phyloP scores from a whole-genome alignment of 768 basidiomycete genomes.

The Exsudoporus frostii region DNA sequence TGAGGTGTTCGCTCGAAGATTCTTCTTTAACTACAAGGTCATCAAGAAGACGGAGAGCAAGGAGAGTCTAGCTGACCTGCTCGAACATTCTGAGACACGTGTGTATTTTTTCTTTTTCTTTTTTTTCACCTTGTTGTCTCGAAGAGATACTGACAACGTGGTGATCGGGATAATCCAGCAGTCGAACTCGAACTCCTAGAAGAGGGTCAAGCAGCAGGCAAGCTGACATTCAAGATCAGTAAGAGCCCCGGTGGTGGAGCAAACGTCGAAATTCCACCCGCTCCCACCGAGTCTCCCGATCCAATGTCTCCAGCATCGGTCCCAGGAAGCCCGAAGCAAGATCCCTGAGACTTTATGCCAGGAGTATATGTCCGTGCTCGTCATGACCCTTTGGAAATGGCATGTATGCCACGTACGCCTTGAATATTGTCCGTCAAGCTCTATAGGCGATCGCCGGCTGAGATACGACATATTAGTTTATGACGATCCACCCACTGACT shows the following conservation, averaged over 20 bases:
- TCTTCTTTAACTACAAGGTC: conserved; percentile 33
- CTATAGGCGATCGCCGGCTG: background rate
- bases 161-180: conserved; percentile 8
- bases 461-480: background rate
- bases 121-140: background rate
- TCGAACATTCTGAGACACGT: conserved; percentile 32
- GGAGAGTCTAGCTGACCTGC: conserved; percentile 30
- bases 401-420: conserved; percentile 1
- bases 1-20: conserved; percentile 31
- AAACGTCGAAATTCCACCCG: background rate
- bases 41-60: conserved; percentile 35
- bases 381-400: conserved; percentile 1
- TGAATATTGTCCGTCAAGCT: conserved; percentile 9
- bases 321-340: conserved; percentile 1
- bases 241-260: conserved; percentile 9
- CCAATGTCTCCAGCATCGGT: background rate
- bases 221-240: conserved; percentile 26
- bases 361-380: conserved; percentile 1
- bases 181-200: conserved; percentile 31
- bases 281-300: background rate
- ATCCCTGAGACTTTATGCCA: background rate
- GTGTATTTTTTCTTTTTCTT: background rate
- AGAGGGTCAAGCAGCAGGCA: conserved; percentile 31
- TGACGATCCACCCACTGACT: background rate
- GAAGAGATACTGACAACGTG: background rate